Evolutionary conservation across 148 eudicot genomes (phyloP), one percentile per base, ranked within the genome.

Genomic region (Chenopodium album): DNA sequence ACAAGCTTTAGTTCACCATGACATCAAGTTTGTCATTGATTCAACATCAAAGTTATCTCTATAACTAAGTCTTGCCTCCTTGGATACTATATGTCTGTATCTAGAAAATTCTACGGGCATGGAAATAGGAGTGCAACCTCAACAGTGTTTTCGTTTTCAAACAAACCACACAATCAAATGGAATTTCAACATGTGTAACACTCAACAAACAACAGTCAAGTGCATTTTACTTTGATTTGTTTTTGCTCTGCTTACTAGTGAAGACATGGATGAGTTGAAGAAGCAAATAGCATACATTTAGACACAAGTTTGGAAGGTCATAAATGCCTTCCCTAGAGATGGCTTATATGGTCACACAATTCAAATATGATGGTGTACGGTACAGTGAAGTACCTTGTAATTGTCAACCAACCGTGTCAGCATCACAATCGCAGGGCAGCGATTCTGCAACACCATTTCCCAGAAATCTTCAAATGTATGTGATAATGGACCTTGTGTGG

Each of bases 381-480:
- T 47, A 84, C 59, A 85, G 70, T 75, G 41, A 47, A 87, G 76
- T 94, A 96, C 99, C 98, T 79, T 84, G 87, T 81, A 87, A 85
- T 90, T 82, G 85, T 96, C 99, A 26, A 96, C 88, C 88, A 96
- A 84, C 76, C 90, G 87, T 76, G 99, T 96, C 63, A 96, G 95
- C 99, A 96, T 96, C 84, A 96, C 83, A 84, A 94, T 87, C 32
- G 89, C 94, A 64, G 99, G 95, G 83, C 94, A 91, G 23, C 90
- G 94, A 79, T 87, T 73, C 89, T 94, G 98, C 34, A 94, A 81
- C 79, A 96, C 90, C 99, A 96, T 96, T 85, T 94, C 95, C 99
- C 99, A 96, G 79, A 96, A 96, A 85, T 96, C 99, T 86, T 96
- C 99, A 91, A 81, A 90, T 72, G 98, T 96, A 80, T 86, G 89